phyloP scores from a whole-genome alignment of 495 filamentous ascomycete species.

The Daldinia caldariorum region DNA sequence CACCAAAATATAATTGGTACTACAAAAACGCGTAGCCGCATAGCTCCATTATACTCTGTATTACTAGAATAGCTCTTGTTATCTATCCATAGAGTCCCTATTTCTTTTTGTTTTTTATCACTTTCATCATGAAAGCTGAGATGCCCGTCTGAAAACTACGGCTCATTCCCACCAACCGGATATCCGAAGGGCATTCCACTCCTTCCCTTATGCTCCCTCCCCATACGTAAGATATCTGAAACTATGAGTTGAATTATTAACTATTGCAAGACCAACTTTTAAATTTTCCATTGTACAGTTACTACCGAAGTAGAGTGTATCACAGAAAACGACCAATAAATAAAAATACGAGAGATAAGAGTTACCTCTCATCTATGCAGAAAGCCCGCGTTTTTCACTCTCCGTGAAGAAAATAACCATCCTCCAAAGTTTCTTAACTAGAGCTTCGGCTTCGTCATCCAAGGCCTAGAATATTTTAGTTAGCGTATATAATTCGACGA shows the following conservation, averaged over 20 bases:
- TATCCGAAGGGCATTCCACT: neutral
- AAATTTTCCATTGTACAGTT: slow-evolving; percentile 2
- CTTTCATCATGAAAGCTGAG: neutral
- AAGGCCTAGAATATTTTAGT: slow-evolving; percentile 67
- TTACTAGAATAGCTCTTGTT: slow-evolving; percentile 5
- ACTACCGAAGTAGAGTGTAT: neutral
- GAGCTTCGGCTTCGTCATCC: slow-evolving; percentile 91
- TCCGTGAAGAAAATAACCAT: slow-evolving; percentile 99
- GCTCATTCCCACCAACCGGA: neutral
- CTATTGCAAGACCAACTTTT: neutral
- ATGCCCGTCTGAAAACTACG: neutral
- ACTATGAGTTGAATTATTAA: neutral
- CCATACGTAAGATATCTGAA: neutral
- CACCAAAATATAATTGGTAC: neutral
- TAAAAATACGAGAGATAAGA: neutral
- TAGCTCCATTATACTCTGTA: neutral
- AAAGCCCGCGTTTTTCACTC: slow-evolving; percentile 89
- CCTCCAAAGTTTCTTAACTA: slow-evolving; percentile 97
- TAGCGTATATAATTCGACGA: slow-evolving; percentile 22
- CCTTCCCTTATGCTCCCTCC: neutral
- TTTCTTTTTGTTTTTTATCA: slow-evolving; percentile 5
- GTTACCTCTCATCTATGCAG: slow-evolving; percentile 60
- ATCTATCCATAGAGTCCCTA: neutral
- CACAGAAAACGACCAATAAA: too few species aligned
- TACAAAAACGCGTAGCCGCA: neutral